A percentile compares a stretch with the other conserved stretches of the same genome.
phyloP scores from a whole-genome alignment of 345 rosid species.

The Orychophragmus violaceus region DNA sequence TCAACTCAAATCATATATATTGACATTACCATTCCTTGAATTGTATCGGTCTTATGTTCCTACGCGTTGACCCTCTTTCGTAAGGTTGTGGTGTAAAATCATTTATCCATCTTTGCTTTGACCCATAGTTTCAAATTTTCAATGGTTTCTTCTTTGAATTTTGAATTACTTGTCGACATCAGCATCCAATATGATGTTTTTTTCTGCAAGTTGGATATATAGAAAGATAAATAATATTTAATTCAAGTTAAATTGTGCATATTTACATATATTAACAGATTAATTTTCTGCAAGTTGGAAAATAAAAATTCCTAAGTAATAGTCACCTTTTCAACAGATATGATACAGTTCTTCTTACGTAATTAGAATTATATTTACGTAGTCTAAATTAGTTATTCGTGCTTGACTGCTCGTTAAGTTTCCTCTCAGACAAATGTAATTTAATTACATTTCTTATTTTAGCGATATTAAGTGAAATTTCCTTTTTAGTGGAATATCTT shows the following conservation, averaged over 20 bases:
- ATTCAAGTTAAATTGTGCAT: neutral
- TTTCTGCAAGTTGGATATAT: constrained; percentile 1
- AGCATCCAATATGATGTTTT: neutral
- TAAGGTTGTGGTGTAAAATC: neutral
- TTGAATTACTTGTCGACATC: neutral
- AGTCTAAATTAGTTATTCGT: neutral
- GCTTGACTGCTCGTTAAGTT: neutral
- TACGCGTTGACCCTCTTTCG: constrained; percentile 6
- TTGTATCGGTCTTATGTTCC: neutral
- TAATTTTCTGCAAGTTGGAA: neutral
- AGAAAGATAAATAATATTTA: neutral
- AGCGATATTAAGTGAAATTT: neutral
- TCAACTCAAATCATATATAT: constrained; percentile 7
- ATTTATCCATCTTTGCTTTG: neutral
- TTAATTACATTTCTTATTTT: neutral
- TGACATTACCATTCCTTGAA: neutral
- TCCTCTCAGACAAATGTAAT: neutral
- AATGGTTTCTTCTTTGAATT: constrained; percentile 8
- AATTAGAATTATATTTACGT: neutral
- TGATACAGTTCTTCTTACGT: neutral
- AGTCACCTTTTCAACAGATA: no score
- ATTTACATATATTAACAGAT: neutral
- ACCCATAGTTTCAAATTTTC: neutral
- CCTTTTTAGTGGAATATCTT: no score
- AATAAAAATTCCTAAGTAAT: neutral